These are phyloP conservation scores for Globisporangium canariense DNA, from an alignment of 352 stramenopile species.

Conservation along the genomic window DNA sequence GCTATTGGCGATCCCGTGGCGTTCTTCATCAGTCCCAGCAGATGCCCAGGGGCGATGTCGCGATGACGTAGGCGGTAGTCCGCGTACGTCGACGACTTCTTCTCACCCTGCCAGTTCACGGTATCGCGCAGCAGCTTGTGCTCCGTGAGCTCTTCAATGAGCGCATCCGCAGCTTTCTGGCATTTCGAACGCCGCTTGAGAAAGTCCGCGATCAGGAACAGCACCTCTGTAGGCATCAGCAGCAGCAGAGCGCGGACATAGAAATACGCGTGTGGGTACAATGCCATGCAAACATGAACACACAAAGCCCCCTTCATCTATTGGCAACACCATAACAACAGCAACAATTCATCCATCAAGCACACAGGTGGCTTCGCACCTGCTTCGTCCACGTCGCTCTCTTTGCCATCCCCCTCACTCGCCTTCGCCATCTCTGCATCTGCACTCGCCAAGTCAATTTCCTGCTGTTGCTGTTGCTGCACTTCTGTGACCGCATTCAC, in stretches of 20 bases:
- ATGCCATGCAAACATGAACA: not conserved
- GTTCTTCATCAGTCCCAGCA: constrained; percentile 56
- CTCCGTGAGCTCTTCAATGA: constrained; percentile 67
- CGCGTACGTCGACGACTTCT: constrained; percentile 53
- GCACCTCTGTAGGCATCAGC: constrained; percentile 45
- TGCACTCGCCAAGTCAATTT: not conserved
- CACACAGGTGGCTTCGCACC: not conserved
- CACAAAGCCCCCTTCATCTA: not conserved
- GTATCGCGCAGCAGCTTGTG: constrained; percentile 51
- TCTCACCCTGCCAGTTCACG: constrained; percentile 63
- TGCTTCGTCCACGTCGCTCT: constrained; percentile 16
- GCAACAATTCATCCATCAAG: not conserved
- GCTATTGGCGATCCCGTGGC: constrained; percentile 21
- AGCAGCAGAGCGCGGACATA: not conserved
- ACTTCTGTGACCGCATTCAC: not conserved
- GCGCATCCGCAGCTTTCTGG: constrained; percentile 48
- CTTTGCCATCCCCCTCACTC: not conserved
- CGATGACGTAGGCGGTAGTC: constrained; percentile 76
- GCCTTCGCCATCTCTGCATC: not conserved
- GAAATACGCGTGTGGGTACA: not conserved
- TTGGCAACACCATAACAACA: not conserved
- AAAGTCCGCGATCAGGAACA: constrained; percentile 86
- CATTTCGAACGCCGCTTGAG: constrained; percentile 66
- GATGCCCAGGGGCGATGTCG: constrained; percentile 58
- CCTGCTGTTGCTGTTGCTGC: not conserved